Evolutionary conservation across 805 yeast genomes (phyloP).

Genomic region (Yamadazyma sp.): DNA sequence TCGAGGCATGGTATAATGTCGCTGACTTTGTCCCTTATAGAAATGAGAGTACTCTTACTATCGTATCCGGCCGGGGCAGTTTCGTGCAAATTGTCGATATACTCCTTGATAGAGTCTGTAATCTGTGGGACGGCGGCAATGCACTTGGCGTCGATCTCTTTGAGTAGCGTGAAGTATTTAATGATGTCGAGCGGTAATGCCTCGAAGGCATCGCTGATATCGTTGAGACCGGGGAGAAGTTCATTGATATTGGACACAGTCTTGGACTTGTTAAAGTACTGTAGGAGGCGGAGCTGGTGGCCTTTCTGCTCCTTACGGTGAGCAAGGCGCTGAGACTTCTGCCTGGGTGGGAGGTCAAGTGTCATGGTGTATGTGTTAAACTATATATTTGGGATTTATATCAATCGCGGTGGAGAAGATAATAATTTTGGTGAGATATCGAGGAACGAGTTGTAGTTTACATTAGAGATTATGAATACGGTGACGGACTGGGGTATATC

Average conservation of each 20-base stretch:
- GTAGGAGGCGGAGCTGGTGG: conserved; percentile 23
- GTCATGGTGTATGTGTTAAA: conserved; percentile 9
- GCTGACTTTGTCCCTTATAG: conserved; percentile 46
- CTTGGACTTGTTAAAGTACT: conserved; percentile 34
- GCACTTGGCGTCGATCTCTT: conserved; percentile 95
- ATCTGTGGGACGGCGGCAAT: conserved; percentile 70
- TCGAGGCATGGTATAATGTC: conserved; percentile 90
- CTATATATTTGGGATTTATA: background rate
- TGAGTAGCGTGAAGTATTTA: conserved; percentile 80
- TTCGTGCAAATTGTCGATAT: conserved; percentile 25
- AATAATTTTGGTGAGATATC: too few species aligned
- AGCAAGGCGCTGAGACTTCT: conserved; percentile 24
- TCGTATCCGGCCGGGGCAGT: background rate
- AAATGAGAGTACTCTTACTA: conserved; percentile 7
- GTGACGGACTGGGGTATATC: too few species aligned
- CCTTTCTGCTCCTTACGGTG: conserved; percentile 9
- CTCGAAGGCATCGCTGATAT: conserved; percentile 85
- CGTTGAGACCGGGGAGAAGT: conserved; percentile 79
- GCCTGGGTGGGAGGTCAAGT: conserved; percentile 27
- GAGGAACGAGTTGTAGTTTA: too few species aligned
- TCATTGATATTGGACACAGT: conserved; percentile 36
- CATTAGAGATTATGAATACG: too few species aligned
- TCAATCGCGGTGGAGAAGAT: too few species aligned
- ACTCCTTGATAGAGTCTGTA: conserved; percentile 53
- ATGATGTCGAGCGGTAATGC: conserved; percentile 84